Percentiles rank a stretch among this genome's conserved stretches.
Evolutionary conservation across 202 grass and related monocot species (phyloP).

Genomic region (Panicum virgatum): DNA sequence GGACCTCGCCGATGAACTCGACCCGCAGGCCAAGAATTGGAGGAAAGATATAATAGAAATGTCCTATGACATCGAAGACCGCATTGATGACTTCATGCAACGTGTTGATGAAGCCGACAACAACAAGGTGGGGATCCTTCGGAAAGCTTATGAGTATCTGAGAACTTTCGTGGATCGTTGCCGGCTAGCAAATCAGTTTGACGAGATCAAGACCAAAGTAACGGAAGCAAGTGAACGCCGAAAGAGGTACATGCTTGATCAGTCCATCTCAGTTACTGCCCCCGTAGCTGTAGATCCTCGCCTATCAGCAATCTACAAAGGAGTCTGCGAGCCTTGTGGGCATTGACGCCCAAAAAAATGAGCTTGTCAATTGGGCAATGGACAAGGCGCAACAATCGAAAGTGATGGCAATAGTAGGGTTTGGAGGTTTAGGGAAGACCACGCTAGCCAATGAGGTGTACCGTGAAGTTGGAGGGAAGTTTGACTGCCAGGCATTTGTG

Average conservation of each 20-base stretch:
- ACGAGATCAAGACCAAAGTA: neutral
- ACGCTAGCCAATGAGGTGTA: constrained; percentile 29
- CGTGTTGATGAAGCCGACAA: neutral
- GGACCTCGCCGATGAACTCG: neutral
- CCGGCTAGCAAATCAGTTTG: neutral
- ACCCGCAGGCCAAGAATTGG: neutral
- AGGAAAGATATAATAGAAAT: constrained; percentile 21
- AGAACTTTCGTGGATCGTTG: neutral
- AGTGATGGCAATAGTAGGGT: neutral
- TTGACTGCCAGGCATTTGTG: constrained; percentile 19
- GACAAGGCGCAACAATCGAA: neutral
- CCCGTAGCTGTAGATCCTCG: constrained; percentile 4
- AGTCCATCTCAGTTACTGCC: neutral
- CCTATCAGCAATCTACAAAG: neutral
- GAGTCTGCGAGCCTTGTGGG: constrained; percentile 19
- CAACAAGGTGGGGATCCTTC: neutral
- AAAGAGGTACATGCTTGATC: neutral
- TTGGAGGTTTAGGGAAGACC: constrained; percentile 15
- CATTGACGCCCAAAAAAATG: neutral
- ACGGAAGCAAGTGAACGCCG: neutral
- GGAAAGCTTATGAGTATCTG: neutral
- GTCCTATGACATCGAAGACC: constrained; percentile 27
- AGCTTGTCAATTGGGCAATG: neutral
- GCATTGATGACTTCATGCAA: constrained; percentile 1
- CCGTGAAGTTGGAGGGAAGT: neutral